These are phyloP conservation scores for Paxillus ammoniavirescens DNA, from an alignment of 768 basidiomycete species.

Conservation along the genomic window DNA sequence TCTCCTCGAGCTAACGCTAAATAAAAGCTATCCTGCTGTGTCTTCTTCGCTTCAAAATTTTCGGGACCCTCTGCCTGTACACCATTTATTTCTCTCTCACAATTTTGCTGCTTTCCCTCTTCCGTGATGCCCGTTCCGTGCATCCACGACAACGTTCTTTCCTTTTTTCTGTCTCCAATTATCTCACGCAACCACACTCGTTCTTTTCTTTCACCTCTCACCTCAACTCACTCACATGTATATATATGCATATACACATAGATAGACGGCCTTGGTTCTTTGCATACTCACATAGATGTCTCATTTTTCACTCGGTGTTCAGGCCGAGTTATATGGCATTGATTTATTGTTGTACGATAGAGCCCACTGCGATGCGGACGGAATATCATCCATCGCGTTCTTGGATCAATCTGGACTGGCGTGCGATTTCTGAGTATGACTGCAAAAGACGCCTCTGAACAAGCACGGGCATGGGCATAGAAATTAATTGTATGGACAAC, in stretches of 20 bases:
- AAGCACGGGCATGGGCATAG: too few species aligned
- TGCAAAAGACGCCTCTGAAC: neutral
- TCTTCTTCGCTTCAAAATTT: slow-evolving; percentile 5
- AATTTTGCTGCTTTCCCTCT: slow-evolving; percentile 1
- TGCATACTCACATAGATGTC: slow-evolving; percentile 31
- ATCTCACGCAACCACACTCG: slow-evolving; percentile 23
- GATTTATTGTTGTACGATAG: slow-evolving; percentile 38
- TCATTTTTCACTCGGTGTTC: slow-evolving; percentile 11
- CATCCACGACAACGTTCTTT: slow-evolving; percentile 26
- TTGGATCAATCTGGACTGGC: slow-evolving; percentile 15
- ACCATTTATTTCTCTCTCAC: slow-evolving; percentile 6
- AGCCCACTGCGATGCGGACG: slow-evolving; percentile 23
- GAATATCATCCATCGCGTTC: slow-evolving; percentile 32
- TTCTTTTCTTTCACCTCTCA: slow-evolving; percentile 19
- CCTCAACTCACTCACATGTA: slow-evolving; percentile 33
- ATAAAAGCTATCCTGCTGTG: neutral
- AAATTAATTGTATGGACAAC: too few species aligned
- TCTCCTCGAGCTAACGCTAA: neutral
- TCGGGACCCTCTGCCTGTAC: slow-evolving; percentile 22
- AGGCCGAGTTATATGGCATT: slow-evolving; percentile 30
- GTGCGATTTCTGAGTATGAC: neutral
- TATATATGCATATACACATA: slow-evolving; percentile 39
- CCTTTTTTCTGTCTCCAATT: neutral
- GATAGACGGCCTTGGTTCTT: slow-evolving; percentile 16
- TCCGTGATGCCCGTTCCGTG: slow-evolving; percentile 14